Base-by-base conservation (phyloP, 2,329 filamentous ascomycete genomes). In the Zymoseptoria pseudotritici region DNA sequence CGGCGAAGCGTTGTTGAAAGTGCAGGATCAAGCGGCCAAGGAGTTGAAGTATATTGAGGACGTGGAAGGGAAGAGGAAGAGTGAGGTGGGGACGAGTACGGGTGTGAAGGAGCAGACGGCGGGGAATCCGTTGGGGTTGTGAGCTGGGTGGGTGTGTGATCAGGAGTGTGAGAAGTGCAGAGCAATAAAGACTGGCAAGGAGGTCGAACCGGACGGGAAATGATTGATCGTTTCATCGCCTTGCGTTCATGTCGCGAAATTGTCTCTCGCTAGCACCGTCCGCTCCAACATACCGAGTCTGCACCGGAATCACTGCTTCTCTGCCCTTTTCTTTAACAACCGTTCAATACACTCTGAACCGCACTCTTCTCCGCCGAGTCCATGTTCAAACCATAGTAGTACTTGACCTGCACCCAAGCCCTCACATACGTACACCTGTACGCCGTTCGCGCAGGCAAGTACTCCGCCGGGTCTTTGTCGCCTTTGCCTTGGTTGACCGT, bases 371-470 rank as follows among this genome's bases (percentile, higher is more conserved):
- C 90, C 0, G 83, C 84, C 53, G 78, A 79, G 1, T 87, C 93
- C 62, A 94, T 78, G 17, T 82, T 87, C 65, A 95, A 75, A 0
- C 72, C 73, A 72, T 88, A 94, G 68, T 85, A 83, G 68, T 80
- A 83, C 83, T 94, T 95, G 66, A 95, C 89, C 69, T 84, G 82
- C 50, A 93, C 81, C 86, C 87, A 95, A 71, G 86, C 84, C 71
- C 83, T 81, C 13, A 89, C 87, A 70, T 95, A 94, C 26, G 83
- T 87, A 82, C 90, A 94, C 73, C 89, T 83, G 76, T 90, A 93
- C 63, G 79, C 80, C 19, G 74, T 79, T 77, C 89, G 76, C 0
- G 86, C 81, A 11, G 89, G 90, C 77, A 90, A 87, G 89, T 90
- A 95, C 10, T 76, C 73, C 69, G 92, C 90, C 0, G 90, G 89